A percentile compares a stretch with the other conserved stretches of the same genome.
These are phyloP conservation scores for Aphelidium insulamus DNA, from an alignment of 371 early-diverging fungal genomes.

Conservation along the genomic window DNA sequence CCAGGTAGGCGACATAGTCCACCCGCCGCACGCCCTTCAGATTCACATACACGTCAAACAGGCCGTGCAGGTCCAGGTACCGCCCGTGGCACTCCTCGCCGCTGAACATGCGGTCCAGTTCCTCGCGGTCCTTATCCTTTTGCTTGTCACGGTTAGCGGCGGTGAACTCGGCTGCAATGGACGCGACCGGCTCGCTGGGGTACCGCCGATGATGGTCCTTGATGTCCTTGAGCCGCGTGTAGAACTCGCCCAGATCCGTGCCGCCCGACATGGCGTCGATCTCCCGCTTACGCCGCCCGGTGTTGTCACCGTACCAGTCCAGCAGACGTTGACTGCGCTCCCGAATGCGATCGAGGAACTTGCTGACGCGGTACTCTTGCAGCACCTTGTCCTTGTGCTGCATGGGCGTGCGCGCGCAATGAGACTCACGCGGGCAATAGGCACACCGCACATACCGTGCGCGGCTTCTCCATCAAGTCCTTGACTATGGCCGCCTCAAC, in stretches of 20 bases:
- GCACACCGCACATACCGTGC: constrained; percentile 19
- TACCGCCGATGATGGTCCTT: constrained; percentile 63
- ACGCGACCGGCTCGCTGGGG: constrained; percentile 52
- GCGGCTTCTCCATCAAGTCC: constrained; percentile 45
- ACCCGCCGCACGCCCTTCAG: constrained; percentile 43
- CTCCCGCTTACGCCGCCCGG: constrained; percentile 53
- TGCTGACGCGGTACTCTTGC: constrained; percentile 57
- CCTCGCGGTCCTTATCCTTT: constrained; percentile 7
- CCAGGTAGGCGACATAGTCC: constrained; percentile 58
- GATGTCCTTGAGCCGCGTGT: constrained; percentile 51
- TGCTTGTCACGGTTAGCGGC: too few relatives aligned
- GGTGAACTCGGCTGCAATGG: constrained; percentile 56
- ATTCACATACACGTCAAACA: constrained; percentile 55
- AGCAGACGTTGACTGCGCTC: constrained; percentile 30
- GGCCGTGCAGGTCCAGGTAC: constrained; percentile 62
- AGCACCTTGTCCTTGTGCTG: constrained; percentile 54
- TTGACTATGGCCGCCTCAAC: constrained; percentile 68
- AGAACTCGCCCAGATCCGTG: constrained; percentile 63
- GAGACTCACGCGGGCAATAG: background rate
- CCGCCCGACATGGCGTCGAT: constrained; percentile 42
- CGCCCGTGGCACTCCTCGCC: constrained; percentile 76
- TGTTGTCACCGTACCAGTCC: constrained; percentile 43
- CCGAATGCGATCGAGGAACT: constrained; percentile 45
- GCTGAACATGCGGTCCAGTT: constrained; percentile 61
- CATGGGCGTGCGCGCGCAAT: constrained; percentile 1